Percentiles rank a stretch among this genome's conserved stretches.
Conservation (phyloP, 495 filamentous ascomycete species). For the Neurospora sp. region DNA sequence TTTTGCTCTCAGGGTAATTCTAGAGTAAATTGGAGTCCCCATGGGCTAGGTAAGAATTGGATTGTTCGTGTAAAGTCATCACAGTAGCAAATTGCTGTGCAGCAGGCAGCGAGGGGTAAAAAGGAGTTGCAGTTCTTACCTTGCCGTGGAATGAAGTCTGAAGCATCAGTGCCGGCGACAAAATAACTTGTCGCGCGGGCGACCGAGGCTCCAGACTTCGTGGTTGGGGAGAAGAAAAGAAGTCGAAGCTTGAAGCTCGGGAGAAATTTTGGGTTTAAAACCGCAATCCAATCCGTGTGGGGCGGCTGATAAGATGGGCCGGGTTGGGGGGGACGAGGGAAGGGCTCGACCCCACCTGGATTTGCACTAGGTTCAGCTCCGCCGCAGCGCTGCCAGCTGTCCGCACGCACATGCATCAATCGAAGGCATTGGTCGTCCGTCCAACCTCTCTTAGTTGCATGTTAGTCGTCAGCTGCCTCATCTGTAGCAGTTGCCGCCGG, state of each 20-base stretch:
- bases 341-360: neutral
- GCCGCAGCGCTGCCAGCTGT: neutral
- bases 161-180: constrained; percentile 7
- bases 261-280: constrained; percentile 18
- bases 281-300: constrained; percentile 15
- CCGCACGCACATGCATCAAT: neutral
- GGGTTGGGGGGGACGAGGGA: neutral
- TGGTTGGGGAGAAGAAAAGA: constrained; percentile 6
- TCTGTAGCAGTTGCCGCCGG: neutral
- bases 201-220: constrained; percentile 1
- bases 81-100: constrained; percentile 31
- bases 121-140: constrained; percentile 5
- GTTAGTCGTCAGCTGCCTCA: neutral
- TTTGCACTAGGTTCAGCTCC: neutral
- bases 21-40: constrained; percentile 54
- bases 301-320: constrained; percentile 13
- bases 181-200: neutral
- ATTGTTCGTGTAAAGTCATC: constrained; percentile 60
- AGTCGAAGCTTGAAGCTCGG: constrained; percentile 8
- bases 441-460: neutral
- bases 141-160: constrained; percentile 15
- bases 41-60: constrained; percentile 66
- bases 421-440: neutral
- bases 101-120: constrained; percentile 10
- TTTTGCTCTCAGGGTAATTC: constrained; percentile 56